phyloP scores from a whole-genome alignment of 352 stramenopile genomes.

The Poterioochromonas sp. region DNA sequence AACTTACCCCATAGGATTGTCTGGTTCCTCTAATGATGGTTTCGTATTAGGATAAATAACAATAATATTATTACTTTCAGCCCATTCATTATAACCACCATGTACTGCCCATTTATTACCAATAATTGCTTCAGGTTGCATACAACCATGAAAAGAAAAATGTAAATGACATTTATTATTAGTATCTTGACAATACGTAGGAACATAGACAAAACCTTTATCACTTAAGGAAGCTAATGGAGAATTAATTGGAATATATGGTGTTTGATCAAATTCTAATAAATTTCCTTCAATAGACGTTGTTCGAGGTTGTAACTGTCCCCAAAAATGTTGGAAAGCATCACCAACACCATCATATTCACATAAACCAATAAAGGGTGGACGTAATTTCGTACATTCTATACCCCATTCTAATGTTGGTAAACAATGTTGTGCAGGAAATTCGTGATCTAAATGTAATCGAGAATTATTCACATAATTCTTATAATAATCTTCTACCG shows the following conservation, averaged over 20 bases:
- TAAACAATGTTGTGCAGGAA: not conserved
- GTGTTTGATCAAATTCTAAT: not conserved
- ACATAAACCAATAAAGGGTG: not conserved
- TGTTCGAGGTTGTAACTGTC: not conserved
- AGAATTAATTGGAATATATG: not conserved
- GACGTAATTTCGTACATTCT: not conserved
- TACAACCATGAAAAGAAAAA: not conserved
- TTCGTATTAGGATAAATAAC: slow-evolving; percentile 1
- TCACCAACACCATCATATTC: not conserved
- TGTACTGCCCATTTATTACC: not conserved
- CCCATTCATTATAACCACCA: not conserved
- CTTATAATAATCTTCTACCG: not conserved
- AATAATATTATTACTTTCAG: not conserved
- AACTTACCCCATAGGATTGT: not conserved
- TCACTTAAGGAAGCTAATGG: not conserved
- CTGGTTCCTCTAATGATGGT: not conserved
- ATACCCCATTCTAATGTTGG: not conserved
- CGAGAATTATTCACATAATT: not conserved
- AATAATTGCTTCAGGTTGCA: not conserved
- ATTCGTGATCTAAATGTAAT: not conserved
- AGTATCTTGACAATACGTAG: not conserved
- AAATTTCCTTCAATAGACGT: not conserved
- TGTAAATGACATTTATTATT: not conserved
- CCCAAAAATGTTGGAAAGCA: not conserved
- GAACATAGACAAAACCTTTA: not conserved